Evolutionary conservation across 2,329 filamentous ascomycete genomes (phyloP), one percentile per base, ranked within the genome.

Genomic region (Phoma herbarum): DNA sequence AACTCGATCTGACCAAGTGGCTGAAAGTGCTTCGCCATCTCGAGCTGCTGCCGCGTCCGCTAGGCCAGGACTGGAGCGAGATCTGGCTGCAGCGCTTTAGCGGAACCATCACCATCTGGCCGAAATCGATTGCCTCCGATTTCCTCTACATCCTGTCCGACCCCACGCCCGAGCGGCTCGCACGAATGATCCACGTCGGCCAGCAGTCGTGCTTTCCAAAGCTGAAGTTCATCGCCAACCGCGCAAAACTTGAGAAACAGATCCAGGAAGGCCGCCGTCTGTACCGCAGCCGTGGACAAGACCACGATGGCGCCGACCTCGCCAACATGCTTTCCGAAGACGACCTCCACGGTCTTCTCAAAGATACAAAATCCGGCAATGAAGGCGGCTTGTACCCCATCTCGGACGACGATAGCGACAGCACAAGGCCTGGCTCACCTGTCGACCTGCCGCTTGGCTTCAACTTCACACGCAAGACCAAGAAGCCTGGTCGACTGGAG

Each of bases 1-100:
- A 98, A 77, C 87, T 99, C 23, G 95, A 99, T 76, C 84, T 99
- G 67, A 96, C 91, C 70, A 99, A 99, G 81, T 99, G 95, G 93
- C 87, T 99, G 37, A 95, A 95, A 74, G 94, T 99, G 20, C 85
- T 98, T 41, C 89, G 93, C 1, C 93, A 97, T 73, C 85, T 98
- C 0, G 95, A 99, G 77, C 84, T 99, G 4, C 85, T 99, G 0
- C 95, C 95, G 0, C 88, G 95, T 0, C 93, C 92, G 0, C 78
- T 98, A 22, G 94, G 93, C 2, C 94, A 98, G 77, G 95, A 99
- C 75, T 99, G 95, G 95, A 93, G 90, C 58, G 91, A 97, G 77
- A 88, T 99, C 22, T 99, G 94, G 91, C 85, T 99, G 46, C 95
- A 99, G 76, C 88, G 93, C 58, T 99, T 99, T 77, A 90, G 90